Percentiles rank a stretch among this genome's conserved stretches.
Conservation (phyloP, 768 basidiomycete genomes). For the Pleurotus citrinopileatus region DNA sequence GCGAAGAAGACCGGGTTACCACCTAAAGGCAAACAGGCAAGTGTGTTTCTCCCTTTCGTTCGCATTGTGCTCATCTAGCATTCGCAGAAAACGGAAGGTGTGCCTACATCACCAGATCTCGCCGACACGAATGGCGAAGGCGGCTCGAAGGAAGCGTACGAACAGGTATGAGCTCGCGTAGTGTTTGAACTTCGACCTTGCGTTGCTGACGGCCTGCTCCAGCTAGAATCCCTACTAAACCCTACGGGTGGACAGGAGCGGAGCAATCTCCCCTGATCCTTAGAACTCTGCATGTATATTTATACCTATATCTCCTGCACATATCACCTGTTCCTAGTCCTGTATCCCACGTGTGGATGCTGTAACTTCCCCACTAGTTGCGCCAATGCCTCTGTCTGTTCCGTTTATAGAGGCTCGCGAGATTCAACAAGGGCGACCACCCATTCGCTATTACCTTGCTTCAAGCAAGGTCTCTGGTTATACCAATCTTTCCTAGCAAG, state of each 20-base stretch:
- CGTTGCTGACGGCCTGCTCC: no score
- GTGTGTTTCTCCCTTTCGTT: neutral
- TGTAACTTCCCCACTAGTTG: no score
- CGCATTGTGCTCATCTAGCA: neutral
- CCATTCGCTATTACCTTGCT: no score
- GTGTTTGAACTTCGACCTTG: neutral
- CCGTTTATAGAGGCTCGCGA: no score
- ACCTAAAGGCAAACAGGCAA: conserved; percentile 3
- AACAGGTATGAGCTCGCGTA: neutral
- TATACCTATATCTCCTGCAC: neutral
- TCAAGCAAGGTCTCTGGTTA: no score
- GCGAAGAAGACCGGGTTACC: conserved; percentile 1
- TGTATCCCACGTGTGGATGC: no score
- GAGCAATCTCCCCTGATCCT: conserved; percentile 1
- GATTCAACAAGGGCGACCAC: no score
- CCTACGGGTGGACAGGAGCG: neutral
- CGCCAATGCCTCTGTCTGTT: no score
- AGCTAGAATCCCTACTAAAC: conserved; percentile 4
- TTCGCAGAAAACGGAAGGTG: neutral
- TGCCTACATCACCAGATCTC: conserved; percentile 3
- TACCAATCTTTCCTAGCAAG: no score
- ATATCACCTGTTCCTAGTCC: neutral
- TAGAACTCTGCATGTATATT: neutral
- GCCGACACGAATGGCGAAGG: neutral
- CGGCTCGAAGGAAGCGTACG: conserved; percentile 1